Evolutionary conservation across 2,329 filamentous ascomycete genomes (phyloP), one percentile per base, ranked within the genome.

Genomic region (Drechslerella stenobrocha): DNA sequence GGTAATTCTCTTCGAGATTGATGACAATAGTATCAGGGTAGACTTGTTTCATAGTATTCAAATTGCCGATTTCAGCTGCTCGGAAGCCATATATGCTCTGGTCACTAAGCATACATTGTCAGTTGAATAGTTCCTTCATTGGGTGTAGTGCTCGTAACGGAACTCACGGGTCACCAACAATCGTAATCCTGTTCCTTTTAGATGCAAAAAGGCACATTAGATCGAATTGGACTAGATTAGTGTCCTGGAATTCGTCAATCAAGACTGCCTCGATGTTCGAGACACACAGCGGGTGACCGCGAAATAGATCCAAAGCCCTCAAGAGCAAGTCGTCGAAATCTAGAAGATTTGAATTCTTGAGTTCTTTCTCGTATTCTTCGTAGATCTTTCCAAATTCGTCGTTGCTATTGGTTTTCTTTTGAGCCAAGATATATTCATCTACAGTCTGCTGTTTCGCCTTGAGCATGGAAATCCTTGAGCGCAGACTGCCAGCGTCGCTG

Each of bases 41-140:
- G 63, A 89, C 85, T 40, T 80, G 79, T 52, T 90, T 83, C 80
- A 98, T 85, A 1, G 88, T 84, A 70, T 84, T 83, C 47, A 97
- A 80, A 73, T 97, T 98, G 75, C 87, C 87, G 72, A 92, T 89
- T 76, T 98, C 92, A 7, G 93, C 92, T 5, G 90, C 91, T 18
- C 92, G 86, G 81, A 95, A 98, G 18, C 92, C 89, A 75, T 97
- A 98, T 60, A 98, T 98, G 75, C 91, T 96, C 76, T 98, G 92
- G 75, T 98, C 93, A 0, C 63, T 67, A 18, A 13, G 34, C 22
- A 35, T 34, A 34, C 3, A 30, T 30, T 11, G 37, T 7, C 6
- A 24, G 35, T 64, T 46, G 56, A 15, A 18, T 37, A 28, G 11
- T n/a, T 11, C 23, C 22, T 3, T 26, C 2, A 47, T 22, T 1